Evolutionary conservation across 306 rosid species (phyloP).

Genomic region (Cicer yamashitae): DNA sequence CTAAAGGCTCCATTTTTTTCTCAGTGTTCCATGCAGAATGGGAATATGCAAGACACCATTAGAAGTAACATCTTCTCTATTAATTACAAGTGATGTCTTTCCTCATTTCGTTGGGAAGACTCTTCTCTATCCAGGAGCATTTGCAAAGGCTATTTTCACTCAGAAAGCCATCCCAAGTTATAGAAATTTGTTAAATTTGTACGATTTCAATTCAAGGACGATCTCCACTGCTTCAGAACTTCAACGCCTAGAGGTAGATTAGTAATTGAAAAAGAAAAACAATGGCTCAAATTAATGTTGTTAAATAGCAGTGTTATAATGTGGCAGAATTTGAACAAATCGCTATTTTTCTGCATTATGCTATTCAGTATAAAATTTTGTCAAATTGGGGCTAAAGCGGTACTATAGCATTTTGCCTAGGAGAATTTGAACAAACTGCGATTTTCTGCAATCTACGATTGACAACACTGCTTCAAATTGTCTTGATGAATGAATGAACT

Average conservation of each 20-base stretch:
- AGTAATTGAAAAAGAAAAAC: constrained; percentile 11
- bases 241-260: constrained; percentile 75
- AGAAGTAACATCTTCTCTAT: constrained; percentile 75
- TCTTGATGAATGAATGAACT: constrained; percentile 11
- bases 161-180: constrained; percentile 52
- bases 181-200: constrained; percentile 49
- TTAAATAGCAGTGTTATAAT: neutral
- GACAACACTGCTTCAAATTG: neutral
- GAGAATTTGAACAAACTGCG: neutral
- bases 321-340: neutral
- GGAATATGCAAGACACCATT: constrained; percentile 73
- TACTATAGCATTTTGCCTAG: neutral
- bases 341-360: neutral
- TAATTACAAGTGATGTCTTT: constrained; percentile 61
- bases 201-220: constrained; percentile 48
- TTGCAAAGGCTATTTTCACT: constrained; percentile 58
- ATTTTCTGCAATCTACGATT: neutral
- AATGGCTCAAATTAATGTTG: neutral
- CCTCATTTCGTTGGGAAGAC: constrained; percentile 62
- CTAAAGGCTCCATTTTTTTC: constrained; percentile 19
- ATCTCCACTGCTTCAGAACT: constrained; percentile 59
- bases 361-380: neutral
- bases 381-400: neutral
- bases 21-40: constrained; percentile 69
- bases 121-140: constrained; percentile 79